Percentiles rank a stretch among this genome's conserved stretches.
phyloP scores from a whole-genome alignment of 2,329 filamentous ascomycete species.

The Periconia sp. region DNA sequence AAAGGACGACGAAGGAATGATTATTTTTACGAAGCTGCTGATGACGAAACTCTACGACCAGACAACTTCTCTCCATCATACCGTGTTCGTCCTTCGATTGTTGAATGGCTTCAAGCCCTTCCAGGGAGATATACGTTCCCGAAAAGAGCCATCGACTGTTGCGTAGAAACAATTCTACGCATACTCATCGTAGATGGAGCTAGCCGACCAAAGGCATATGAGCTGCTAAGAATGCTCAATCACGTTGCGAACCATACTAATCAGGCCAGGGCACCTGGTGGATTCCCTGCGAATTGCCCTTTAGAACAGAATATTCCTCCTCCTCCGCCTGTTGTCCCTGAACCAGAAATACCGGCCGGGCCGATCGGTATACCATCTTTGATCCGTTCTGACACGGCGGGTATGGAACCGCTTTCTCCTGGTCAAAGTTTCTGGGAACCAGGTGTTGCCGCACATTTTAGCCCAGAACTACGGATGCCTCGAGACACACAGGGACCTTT shows the following conservation, averaged over 20 bases:
- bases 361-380: no score
- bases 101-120: constrained; percentile 1
- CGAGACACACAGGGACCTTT: no score
- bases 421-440: no score
- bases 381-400: no score
- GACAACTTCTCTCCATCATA: background rate
- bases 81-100: constrained; percentile 4
- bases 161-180: constrained; percentile 5
- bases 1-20: background rate
- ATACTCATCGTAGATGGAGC: constrained; percentile 4
- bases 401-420: no score
- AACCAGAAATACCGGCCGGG: no score
- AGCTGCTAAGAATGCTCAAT: constrained; percentile 1
- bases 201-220: constrained; percentile 4
- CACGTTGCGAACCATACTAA: constrained; percentile 3
- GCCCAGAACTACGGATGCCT: no score
- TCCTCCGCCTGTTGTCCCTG: background rate
- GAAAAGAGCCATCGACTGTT: constrained; percentile 4
- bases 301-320: background rate
- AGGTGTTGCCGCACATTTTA: no score
- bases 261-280: background rate
- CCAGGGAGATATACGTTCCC: constrained; percentile 2
- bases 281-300: background rate
- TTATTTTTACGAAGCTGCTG: constrained; percentile 6
- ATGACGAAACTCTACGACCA: background rate